phyloP scores from a whole-genome alignment of 257 asterid species.

The Buddleja alternifolia region DNA sequence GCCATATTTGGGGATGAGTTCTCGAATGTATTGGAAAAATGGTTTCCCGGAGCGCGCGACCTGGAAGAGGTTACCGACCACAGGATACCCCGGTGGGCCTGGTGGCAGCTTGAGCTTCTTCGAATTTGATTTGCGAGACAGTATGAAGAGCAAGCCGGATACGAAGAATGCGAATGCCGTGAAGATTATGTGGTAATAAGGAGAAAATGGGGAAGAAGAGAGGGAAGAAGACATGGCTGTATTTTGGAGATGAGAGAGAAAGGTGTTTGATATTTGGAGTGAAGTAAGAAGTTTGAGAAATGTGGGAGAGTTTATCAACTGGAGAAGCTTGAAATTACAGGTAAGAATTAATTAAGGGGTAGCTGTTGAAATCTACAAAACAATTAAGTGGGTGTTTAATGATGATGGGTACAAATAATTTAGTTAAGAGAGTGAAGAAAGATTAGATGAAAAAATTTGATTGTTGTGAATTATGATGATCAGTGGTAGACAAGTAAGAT shows the following conservation, averaged over 20 bases:
- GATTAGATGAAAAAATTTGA: no score
- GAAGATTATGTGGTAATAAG: conserved; percentile 63
- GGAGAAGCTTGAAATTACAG: conserved; percentile 47
- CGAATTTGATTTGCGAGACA: conserved; percentile 45
- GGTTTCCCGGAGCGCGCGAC: conserved; percentile 83
- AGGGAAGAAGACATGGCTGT: conserved; percentile 53
- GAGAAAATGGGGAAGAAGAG: conserved; percentile 46
- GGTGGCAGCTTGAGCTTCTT: conserved; percentile 74
- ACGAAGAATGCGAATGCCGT: conserved; percentile 55
- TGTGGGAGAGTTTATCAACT: conserved; percentile 28
- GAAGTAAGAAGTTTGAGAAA: neutral
- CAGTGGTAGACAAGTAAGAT: no score
- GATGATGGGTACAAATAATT: no score
- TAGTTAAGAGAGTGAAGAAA: no score
- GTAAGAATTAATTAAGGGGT: conserved; percentile 43
- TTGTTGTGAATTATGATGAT: no score
- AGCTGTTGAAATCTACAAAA: conserved; percentile 29
- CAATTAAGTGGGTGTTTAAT: no score
- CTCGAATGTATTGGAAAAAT: conserved; percentile 69
- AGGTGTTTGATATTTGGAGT: neutral
- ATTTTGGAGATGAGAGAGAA: no score
- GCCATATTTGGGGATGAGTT: conserved; percentile 63
- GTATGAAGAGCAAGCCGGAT: conserved; percentile 49
- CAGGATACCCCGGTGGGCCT: conserved; percentile 89
- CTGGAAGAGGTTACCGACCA: conserved; percentile 89